These are phyloP conservation scores for Globisporangium cylindrosporum DNA, from an alignment of 352 stramenopile species.

Conservation along the genomic window DNA sequence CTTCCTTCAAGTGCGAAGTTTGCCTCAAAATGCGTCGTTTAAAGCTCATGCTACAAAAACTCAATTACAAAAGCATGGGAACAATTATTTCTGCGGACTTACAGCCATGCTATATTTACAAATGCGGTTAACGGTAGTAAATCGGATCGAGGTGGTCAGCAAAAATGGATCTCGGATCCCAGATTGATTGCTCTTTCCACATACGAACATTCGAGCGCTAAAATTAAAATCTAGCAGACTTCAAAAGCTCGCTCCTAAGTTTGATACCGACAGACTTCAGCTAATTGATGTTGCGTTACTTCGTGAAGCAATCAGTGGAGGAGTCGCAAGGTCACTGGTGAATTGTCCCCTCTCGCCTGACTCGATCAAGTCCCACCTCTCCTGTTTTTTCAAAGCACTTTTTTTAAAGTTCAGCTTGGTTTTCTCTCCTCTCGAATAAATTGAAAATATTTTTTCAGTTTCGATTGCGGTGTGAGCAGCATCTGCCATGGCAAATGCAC, in stretches of 20 bases:
- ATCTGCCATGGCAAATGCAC: background rate
- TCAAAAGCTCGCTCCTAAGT: too few species aligned
- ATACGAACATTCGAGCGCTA: background rate
- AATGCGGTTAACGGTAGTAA: background rate
- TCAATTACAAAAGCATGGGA: too few species aligned
- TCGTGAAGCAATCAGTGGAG: background rate
- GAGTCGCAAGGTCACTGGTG: background rate
- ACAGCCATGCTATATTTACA: background rate
- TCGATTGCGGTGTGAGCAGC: background rate
- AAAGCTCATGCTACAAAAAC: too few species aligned
- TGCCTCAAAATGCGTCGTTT: background rate
- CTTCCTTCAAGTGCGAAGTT: background rate
- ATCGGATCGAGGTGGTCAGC: background rate
- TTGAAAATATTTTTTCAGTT: background rate
- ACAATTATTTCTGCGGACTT: background rate
- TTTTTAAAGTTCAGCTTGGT: background rate
- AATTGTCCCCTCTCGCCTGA: background rate
- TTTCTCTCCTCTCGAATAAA: background rate
- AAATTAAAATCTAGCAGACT: background rate
- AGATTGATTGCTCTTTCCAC: background rate
- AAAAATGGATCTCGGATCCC: background rate
- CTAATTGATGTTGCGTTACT: background rate
- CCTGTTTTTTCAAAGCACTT: background rate
- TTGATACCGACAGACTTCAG: background rate
- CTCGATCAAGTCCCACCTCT: background rate